A percentile compares a stretch with the other conserved stretches of the same genome.
phyloP scores from a whole-genome alignment of 75 land plant genomes.

The Cryptomeria japonica region DNA sequence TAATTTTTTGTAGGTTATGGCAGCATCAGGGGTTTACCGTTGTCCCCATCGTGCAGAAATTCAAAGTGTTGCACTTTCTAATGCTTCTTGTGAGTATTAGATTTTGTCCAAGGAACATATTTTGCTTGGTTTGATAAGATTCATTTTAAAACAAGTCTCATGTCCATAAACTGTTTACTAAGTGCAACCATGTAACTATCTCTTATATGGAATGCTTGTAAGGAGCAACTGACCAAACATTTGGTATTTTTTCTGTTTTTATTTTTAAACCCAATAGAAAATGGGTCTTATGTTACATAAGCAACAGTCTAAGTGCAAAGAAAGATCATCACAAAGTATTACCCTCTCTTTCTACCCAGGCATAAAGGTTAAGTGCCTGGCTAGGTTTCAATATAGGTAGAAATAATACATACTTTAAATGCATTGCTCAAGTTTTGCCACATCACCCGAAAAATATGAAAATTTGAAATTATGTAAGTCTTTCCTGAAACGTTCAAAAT shows the following conservation, averaged over 20 bases:
- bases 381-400: neutral
- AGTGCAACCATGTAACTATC: neutral
- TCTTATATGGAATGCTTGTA: neutral
- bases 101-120: neutral
- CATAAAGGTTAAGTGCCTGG: neutral
- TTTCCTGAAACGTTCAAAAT: neutral
- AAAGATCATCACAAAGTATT: neutral
- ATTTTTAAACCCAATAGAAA: neutral
- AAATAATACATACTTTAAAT: neutral
- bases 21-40: constrained; percentile 45
- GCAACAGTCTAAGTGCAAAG: neutral
- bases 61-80: constrained; percentile 66
- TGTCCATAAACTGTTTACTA: neutral
- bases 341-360: neutral
- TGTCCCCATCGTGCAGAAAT: constrained; percentile 90
- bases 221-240: neutral
- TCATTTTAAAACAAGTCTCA: neutral
- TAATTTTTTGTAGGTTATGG: constrained; percentile 37
- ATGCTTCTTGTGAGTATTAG: constrained; percentile 43
- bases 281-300: neutral
- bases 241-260: neutral
- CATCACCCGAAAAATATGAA: neutral
- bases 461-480: neutral
- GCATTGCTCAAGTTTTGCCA: neutral
- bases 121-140: neutral